Base-by-base conservation (phyloP, 768 basidiomycete genomes). In the Rossbeevera mucosa region DNA sequence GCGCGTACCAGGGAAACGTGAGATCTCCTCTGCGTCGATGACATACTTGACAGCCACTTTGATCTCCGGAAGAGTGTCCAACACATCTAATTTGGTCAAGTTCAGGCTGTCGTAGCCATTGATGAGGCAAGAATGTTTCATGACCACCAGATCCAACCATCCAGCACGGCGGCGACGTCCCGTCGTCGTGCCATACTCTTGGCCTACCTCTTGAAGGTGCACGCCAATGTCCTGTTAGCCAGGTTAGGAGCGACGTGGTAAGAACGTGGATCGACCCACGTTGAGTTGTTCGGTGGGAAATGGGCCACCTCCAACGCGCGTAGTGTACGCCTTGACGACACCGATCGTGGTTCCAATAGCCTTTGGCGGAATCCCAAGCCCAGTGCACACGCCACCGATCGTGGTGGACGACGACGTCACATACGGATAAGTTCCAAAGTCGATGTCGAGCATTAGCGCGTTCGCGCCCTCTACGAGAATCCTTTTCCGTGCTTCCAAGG, bases 281-380 rank as follows among this genome's bases (percentile, higher is more conserved):
- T 94, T 88, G 51, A 96, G 79, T 67, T 93, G 91, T 70, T 99
- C 96, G 0, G 91, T 92, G 7, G 96, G 94, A 79, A 99, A 98
- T 4, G 96, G 96, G 0, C 96, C 96, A 33, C 93, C 91, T n/a
- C 96, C 96, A 21, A 99, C 96, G 24, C 96, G 82, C 1, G 96
- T 98, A 16, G 96, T 98, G 70, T 99, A 99, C 0, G 96, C 96
- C 71, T 98, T 99, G 66, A 97, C 77, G 53, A 99, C 96, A 43
- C 96, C 96, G 59, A 94, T 87, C 22, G 85, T 77, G 44, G 83
- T 81, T n/a, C 88, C 90, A 57, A 99, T 85, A 58, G 80, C 72
- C 72, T 86, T 86, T 6, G 96, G 94, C 3, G 96, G 95, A 45
- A 99, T 86, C 47, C 94, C 96, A n/a, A 99, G 82, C 29, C 96